These are phyloP conservation scores for Abelmoschus esculentus DNA, from an alignment of 345 rosid species.

Conservation along the genomic window DNA sequence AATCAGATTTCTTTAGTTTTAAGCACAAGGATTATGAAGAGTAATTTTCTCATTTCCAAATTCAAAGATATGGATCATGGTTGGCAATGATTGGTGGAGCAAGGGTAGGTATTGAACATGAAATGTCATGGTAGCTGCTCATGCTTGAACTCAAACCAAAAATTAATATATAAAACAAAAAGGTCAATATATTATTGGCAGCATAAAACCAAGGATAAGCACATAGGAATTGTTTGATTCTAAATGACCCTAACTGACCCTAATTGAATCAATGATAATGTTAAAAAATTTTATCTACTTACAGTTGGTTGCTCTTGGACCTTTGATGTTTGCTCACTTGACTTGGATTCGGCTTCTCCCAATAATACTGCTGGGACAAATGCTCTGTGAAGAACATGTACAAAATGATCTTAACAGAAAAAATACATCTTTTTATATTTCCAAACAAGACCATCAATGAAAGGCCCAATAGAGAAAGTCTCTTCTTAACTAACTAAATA, in stretches of 20 bases:
- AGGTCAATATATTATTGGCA: neutral
- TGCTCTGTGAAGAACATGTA: slow-evolving; percentile 55
- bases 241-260: neutral
- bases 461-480: neutral
- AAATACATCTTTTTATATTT: neutral
- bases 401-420: neutral
- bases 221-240: neutral
- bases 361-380: slow-evolving; percentile 96
- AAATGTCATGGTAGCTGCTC: neutral
- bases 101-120: no score
- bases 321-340: slow-evolving; percentile 64
- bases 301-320: slow-evolving; percentile 63
- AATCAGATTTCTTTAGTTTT: no score
- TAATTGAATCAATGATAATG: neutral
- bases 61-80: no score
- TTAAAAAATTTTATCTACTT: slow-evolving; percentile 22
- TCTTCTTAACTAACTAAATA: slow-evolving; percentile 10
- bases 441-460: neutral
- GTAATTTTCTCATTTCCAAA: no score
- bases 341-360: slow-evolving; percentile 84
- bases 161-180: neutral
- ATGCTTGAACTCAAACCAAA: neutral
- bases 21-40: no score
- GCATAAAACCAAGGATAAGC: neutral
- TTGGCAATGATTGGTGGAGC: no score